Base-by-base conservation (phyloP, 75 land plant genomes). In the Selaginella moellendorffii region DNA sequence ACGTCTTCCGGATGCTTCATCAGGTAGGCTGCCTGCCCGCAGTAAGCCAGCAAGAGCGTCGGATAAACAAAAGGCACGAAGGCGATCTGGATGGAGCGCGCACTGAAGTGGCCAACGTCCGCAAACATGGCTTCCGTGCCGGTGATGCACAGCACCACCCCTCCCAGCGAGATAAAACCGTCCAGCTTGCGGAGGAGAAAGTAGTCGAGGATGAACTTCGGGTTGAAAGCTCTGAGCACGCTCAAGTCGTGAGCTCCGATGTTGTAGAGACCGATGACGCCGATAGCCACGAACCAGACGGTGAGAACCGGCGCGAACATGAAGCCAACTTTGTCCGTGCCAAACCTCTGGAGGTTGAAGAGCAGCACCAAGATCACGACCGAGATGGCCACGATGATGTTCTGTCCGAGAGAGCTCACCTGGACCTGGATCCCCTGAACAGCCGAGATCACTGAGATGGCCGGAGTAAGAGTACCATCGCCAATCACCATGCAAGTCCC, bases 21-120 rank as follows among this genome's bases (percentile, higher is more conserved):
- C 31, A 93, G 82, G 61, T 73, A 93, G 63, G 98, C 98, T 66
- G 90, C 96, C 75, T 93, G 98, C 24, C 98, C 98, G 59, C 85
- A 62, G 28, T 93, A 93, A 12, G 90, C 80, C 71, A 95, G 54
- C 1, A 95, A 53, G 24, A 90, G 82, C 65, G 91, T 86, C 24
- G 99, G 97, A 31, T 82, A 74, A 19, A 95, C 91, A 29, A 86
- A 79, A 75, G 72, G 75, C 30, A 79, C 68, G 66, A 90, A 90
- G 2, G 59, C 59, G 17, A 56, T 5, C 59, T 19, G 8, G 5
- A 56, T 56, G 8, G 59, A 56, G 21, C 8, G 8, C 24, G 59
- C 59, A 2, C 23, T 18, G 42, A 66, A 66, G 42, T 66, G 68
- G 25, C 68, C 68, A 18, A 66, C n/a, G 53, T 66, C 68, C 20